A percentile compares a stretch with the other conserved stretches of the same genome.
Evolutionary conservation across 2,329 filamentous ascomycete genomes (phyloP).

Genomic region (Aspergillus phoenicis): DNA sequence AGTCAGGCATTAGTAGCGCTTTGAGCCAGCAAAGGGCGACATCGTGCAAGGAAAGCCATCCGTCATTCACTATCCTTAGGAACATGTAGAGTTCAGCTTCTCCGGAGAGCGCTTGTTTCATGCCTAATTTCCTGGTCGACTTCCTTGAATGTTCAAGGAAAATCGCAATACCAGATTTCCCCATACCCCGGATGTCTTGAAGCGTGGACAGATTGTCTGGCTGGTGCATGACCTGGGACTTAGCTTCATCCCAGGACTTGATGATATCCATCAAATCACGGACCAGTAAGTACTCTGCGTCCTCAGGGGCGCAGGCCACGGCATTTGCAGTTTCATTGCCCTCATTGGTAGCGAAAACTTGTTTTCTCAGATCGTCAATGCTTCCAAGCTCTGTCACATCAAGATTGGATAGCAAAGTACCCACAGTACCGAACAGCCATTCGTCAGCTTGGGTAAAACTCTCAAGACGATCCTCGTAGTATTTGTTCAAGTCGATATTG

Average conservation of each 20-base stretch:
- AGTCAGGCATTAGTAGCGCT: conserved; percentile 50
- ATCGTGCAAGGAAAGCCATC: conserved; percentile 53
- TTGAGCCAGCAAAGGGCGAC: conserved; percentile 59
- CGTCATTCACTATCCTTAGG: conserved; percentile 48
- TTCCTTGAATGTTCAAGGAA: conserved; percentile 61
- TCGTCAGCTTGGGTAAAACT: conserved; percentile 59
- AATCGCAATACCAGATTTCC: conserved; percentile 53
- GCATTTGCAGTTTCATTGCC: conserved; percentile 23
- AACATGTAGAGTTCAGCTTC: conserved; percentile 45
- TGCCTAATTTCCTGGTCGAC: conserved; percentile 42
- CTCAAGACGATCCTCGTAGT: conserved; percentile 58
- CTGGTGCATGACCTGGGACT: conserved; percentile 48
- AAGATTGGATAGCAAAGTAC: conserved; percentile 55
- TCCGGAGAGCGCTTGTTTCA: conserved; percentile 44
- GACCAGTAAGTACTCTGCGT: conserved; percentile 34
- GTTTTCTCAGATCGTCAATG: conserved; percentile 42
- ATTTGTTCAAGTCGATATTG: conserved; percentile 55
- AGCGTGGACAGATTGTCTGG: conserved; percentile 53
- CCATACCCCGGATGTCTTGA: conserved; percentile 51
- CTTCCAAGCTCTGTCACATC: conserved; percentile 51
- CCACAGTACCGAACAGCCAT: conserved; percentile 58
- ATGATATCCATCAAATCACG: conserved; percentile 49
- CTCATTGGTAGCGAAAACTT: conserved; percentile 23
- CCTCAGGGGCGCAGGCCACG: conserved; percentile 18
- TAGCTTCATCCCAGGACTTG: conserved; percentile 50